Base-by-base conservation (phyloP, 2,329 filamentous ascomycete species). In the Fusarium dimerum region DNA sequence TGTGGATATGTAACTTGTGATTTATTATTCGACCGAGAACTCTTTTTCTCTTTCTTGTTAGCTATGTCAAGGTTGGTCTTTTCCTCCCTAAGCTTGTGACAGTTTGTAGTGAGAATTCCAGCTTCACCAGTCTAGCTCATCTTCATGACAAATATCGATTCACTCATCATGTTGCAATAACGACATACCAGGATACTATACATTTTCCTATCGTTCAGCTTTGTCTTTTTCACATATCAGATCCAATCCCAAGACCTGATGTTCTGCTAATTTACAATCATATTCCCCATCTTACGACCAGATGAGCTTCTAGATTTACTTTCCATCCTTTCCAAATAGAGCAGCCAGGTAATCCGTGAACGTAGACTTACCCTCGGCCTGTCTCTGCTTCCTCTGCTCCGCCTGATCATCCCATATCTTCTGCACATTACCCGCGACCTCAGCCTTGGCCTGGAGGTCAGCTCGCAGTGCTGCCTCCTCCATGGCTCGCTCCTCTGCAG, bases 401-500 rank as follows among this genome's bases (percentile, higher is more conserved):
- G 80, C 82, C 60, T 85, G 76, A 63, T 51, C 57, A 34, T 66
- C 63, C 63, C 63, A 66, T 29, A 66, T 66, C 49, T 61, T 54
- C 64, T 81, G 77, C 58, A 79, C 79, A 67, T 79, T 82, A 60
- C 84, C 76, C 64, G 84, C 80, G 63, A 89, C 77, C 61, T 87
- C 79, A 44, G 78, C 71, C 66, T 85, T 84, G 58, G 82, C 79
- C 64, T 82, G 75, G 50, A 81, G 72, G 72, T 90, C 85, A 7
- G 83, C 85, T 52, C 78, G 76, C 55, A 88, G 75, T 17, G 87
- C 83, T 53, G 81, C 80, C 68, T 87, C 81, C 68, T 90, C 87
- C 16, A 85, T 69, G 41, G 77, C 75, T 29, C 83, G 76, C 68
- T 89, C 84, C 51, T 76, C 75, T 45, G 80, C 80, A 5, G 78